These are phyloP conservation scores for Pythium phragmitis DNA, from an alignment of 352 stramenopile genomes.

Conservation along the genomic window DNA sequence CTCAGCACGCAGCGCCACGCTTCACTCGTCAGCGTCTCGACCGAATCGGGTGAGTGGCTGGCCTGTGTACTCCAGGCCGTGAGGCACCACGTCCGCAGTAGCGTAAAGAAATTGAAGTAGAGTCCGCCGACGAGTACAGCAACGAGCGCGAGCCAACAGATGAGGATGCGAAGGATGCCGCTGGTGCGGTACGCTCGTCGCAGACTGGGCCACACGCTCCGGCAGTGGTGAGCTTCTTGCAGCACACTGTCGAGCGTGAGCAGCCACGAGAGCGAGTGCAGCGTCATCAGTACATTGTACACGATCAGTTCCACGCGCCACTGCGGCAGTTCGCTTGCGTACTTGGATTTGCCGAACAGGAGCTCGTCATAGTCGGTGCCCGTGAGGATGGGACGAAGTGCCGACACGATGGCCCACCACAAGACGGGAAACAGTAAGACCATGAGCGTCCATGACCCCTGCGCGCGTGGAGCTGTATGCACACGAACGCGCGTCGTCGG, in stretches of 20 bases:
- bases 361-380: slow-evolving; percentile 16
- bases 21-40: slow-evolving; percentile 21
- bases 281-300: slow-evolving; percentile 35
- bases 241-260: slow-evolving; percentile 34
- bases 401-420: slow-evolving; percentile 30
- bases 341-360: slow-evolving; percentile 18
- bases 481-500: slow-evolving; percentile 20
- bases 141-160: slow-evolving; percentile 20
- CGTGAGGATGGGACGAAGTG: slow-evolving; percentile 13
- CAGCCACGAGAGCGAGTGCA: slow-evolving; percentile 40
- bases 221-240: slow-evolving; percentile 31
- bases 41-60: slow-evolving; percentile 4
- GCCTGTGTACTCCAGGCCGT: slow-evolving; percentile 12
- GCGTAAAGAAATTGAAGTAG: slow-evolving; percentile 24
- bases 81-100: slow-evolving; percentile 5
- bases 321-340: slow-evolving; percentile 26
- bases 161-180: slow-evolving; percentile 1
- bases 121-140: slow-evolving; percentile 32
- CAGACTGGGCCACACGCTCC: slow-evolving; percentile 33
- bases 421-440: slow-evolving; percentile 33
- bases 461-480: slow-evolving; percentile 23
- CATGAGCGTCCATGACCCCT: slow-evolving; percentile 63
- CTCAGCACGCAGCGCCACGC: slow-evolving; percentile 20
- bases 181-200: slow-evolving; percentile 5
- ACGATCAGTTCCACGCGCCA: slow-evolving; percentile 35